Evolutionary conservation across 371 early-diverging fungal genomes (phyloP), one percentile per base, ranked within the genome.

Genomic region (Rhizomucor pusillus): DNA sequence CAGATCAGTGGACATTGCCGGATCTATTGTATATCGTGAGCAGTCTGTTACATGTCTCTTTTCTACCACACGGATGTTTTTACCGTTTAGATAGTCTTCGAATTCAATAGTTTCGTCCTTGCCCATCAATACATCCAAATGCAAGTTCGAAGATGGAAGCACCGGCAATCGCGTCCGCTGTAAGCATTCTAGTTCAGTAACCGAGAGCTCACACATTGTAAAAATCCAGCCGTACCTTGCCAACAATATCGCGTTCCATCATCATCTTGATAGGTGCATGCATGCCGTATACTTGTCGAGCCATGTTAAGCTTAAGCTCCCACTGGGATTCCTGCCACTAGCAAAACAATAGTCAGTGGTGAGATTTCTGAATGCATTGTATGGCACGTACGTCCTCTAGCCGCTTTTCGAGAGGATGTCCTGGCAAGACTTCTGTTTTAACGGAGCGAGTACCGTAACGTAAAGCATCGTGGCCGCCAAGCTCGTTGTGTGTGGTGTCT

Each of bases 221-320:
- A n/a, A 10, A 45, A 18, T 34, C 29, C 4, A 11, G 2, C 18
- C 45, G 39, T 79, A 91, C 93, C 81, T 84, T 79, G 55, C 75
- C 71, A 46, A 91, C 84, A 18, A 90, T 65, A 29, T 72, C 73
- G 43, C 82, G 77, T 67, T 95, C 96, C 96, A 97, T 94, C 65
- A 90, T 86, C 66, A 90, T 70, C 57, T 91, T 86, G 59, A 97
- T 77, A 44, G 96, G 98, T 16, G 90, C 87, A 60, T 95, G 94
- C 62, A 92, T 71, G 37, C 96, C 98, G 62, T 89, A 89, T 36
- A 85, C 66, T 62, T 82, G 80, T 43, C 92, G 86, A 47, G 89
- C 86, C 84, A 93, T 77, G 56, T 82, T 81, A 54, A 90, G 67
- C 68, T 90, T 89, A 43, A 90, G 76, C 62, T 90, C 82, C 60